These are phyloP conservation scores for Coemansia sp. DNA, from an alignment of 192 early-diverging fungal genomes.

Conservation along the genomic window DNA sequence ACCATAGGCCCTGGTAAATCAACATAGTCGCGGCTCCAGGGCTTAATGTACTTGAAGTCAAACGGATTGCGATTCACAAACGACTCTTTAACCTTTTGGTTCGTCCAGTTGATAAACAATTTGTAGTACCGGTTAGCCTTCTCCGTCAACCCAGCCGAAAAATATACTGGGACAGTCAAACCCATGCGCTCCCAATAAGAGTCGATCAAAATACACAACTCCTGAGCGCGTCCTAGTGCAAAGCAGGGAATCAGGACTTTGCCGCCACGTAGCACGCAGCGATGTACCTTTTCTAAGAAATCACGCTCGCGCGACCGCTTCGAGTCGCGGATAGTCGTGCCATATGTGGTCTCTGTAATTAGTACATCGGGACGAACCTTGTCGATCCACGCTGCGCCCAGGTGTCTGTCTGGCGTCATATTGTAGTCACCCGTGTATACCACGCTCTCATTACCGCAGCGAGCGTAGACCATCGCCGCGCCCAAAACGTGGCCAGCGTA, in stretches of 20 bases:
- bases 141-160: conserved; percentile 92
- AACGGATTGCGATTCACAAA: conserved; percentile 97
- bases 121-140: conserved; percentile 96
- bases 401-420: conserved; percentile 88
- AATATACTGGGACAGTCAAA: conserved; percentile 89
- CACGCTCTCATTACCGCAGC: conserved; percentile 68
- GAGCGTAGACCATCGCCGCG: conserved; percentile 94
- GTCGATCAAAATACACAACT: conserved; percentile 95
- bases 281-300: conserved; percentile 87
- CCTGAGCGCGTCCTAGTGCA: conserved; percentile 96
- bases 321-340: conserved; percentile 92
- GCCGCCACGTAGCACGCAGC: conserved; percentile 75
- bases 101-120: conserved; percentile 97
- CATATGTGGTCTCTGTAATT: conserved; percentile 98
- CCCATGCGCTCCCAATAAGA: conserved; percentile 95
- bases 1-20: conserved; percentile 92
- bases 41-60: conserved; percentile 92
- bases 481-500: conserved; percentile 99
- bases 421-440: conserved; percentile 92
- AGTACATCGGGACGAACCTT: conserved; percentile 86
- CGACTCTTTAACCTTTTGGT: conserved; percentile 93
- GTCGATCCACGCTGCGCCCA: conserved; percentile 97
- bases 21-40: conserved; percentile 72
- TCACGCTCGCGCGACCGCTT: conserved; percentile 91
- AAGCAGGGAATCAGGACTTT: conserved; percentile 98